Conservation (phyloP, 2,329 filamentous ascomycete genomes). For the Trichoderma sp. region DNA sequence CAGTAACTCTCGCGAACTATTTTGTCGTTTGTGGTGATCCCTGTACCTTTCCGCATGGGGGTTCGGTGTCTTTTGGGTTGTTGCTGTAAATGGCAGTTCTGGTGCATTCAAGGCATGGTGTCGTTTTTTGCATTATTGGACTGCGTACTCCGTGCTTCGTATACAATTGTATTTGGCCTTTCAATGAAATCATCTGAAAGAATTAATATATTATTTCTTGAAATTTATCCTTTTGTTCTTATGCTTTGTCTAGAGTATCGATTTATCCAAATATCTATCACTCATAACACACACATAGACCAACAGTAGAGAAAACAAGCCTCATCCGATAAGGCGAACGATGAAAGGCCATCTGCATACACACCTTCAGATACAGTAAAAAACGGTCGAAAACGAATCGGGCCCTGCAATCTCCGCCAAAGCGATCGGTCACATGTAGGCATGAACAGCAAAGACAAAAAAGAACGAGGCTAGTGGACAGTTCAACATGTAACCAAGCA, state of each 20-base stretch:
- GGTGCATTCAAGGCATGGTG: background rate
- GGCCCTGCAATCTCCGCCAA: background rate
- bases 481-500: background rate
- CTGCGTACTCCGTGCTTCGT: background rate
- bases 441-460: background rate
- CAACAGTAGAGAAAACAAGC: background rate
- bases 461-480: background rate
- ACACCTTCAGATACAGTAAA: background rate
- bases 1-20: background rate
- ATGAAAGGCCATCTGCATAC: background rate
- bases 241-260: background rate
- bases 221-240: background rate
- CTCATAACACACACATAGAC: background rate
- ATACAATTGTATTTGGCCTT: background rate
- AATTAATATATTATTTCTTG: background rate
- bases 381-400: background rate
- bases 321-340: background rate
- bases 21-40: background rate
- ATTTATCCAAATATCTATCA: background rate
- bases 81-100: background rate
- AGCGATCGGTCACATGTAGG: constrained; percentile 1
- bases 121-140: background rate
- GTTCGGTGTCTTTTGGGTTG: background rate
- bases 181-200: background rate
- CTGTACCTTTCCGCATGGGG: background rate